Evolutionary conservation across 176 grass and related monocot genomes (phyloP).

Genomic region (Zizania latifolia): DNA sequence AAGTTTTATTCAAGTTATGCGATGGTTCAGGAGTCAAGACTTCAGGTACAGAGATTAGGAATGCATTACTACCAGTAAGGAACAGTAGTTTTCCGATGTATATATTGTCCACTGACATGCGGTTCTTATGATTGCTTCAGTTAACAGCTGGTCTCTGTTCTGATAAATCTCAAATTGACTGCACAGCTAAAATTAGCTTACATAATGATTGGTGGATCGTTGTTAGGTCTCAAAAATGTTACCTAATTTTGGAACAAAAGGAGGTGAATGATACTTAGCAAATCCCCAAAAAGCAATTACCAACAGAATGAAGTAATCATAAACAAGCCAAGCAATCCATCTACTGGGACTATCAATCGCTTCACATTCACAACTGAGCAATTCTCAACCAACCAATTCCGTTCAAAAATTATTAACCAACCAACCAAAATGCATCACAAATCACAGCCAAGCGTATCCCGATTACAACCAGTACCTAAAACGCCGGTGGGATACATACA

Average conservation of each 20-base stretch:
- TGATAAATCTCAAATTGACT: neutral
- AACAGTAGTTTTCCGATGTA: neutral
- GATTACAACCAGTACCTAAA: neutral
- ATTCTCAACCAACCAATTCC: neutral
- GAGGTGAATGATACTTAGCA: neutral
- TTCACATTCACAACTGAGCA: neutral
- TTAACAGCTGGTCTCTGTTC: neutral
- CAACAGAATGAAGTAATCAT: neutral
- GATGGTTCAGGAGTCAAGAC: too few relatives aligned
- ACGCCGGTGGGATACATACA: neutral
- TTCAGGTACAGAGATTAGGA: neutral
- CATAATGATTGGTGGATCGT: neutral
- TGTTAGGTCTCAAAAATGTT: neutral
- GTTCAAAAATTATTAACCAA: too few relatives aligned
- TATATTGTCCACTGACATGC: neutral
- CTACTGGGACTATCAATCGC: neutral
- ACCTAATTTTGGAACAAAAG: neutral
- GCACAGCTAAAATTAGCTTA: neutral
- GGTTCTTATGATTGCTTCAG: neutral
- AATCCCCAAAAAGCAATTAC: neutral
- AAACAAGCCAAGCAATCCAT: neutral
- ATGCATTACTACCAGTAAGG: neutral
- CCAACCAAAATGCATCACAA: neutral
- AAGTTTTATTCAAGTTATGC: neutral
- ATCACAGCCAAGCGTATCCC: neutral